These are phyloP conservation scores for Suillus alpinus DNA, from an alignment of 768 basidiomycete species.

Conservation along the genomic window DNA sequence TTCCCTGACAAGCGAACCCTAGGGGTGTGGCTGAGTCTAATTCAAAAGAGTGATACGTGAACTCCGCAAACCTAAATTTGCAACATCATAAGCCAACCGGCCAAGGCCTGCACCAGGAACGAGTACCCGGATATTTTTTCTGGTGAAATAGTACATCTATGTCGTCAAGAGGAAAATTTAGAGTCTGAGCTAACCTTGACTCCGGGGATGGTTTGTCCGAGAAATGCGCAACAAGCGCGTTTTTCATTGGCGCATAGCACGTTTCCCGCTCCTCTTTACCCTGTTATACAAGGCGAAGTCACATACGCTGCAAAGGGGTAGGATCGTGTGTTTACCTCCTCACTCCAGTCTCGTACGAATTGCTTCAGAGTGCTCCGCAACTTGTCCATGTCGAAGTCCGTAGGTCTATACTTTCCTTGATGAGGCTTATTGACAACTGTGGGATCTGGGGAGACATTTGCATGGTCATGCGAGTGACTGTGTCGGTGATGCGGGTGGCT, in stretches of 20 bases:
- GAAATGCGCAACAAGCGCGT: conserved; percentile 67
- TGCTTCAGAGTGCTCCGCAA: conserved; percentile 89
- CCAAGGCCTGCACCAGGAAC: conserved; percentile 91
- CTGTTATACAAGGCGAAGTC: conserved; percentile 32
- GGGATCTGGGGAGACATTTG: conserved; percentile 9
- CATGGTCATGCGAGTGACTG: conserved; percentile 23
- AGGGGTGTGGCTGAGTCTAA: not conserved
- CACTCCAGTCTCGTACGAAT: conserved; percentile 91
- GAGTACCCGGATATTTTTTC: conserved; percentile 65
- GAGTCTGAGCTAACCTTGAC: not conserved
- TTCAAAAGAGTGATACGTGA: not conserved
- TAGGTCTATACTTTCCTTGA: conserved; percentile 42
- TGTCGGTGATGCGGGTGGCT: conserved; percentile 35
- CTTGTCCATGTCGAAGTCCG: conserved; percentile 85
- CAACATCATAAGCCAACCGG: conserved; percentile 85
- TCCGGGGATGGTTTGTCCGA: conserved; percentile 18
- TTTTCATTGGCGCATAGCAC: conserved; percentile 80
- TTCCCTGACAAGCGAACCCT: conserved; percentile 92
- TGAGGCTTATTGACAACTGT: conserved; percentile 7
- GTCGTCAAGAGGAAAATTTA: not conserved
- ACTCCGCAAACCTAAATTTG: conserved; percentile 59
- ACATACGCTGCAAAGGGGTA: not conserved
- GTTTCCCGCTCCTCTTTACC: conserved; percentile 73
- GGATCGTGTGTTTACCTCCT: conserved; percentile 49
- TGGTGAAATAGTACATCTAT: conserved; percentile 43